Evolutionary conservation across 2,329 filamentous ascomycete species (phyloP).

Genomic region (Aspergillus udagawae): DNA sequence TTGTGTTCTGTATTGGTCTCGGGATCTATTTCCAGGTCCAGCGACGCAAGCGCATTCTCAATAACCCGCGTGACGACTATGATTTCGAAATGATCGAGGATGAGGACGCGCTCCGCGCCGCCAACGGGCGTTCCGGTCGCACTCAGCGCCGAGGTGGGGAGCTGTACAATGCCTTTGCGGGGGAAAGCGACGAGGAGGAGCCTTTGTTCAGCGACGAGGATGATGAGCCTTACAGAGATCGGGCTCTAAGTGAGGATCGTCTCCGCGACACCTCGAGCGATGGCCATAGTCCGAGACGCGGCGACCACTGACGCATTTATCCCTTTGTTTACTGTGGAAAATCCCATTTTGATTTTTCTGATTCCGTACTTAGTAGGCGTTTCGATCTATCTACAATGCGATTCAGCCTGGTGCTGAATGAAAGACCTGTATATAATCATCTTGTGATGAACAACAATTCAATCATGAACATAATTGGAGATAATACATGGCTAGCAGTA

Average conservation of each 20-base stretch:
- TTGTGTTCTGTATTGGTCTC: slow-evolving; percentile 75
- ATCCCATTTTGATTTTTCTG: slow-evolving; percentile 6
- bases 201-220: slow-evolving; percentile 46
- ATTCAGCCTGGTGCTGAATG: slow-evolving; percentile 1
- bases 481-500: background rate
- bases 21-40: slow-evolving; percentile 79
- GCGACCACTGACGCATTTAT: slow-evolving; percentile 1
- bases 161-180: slow-evolving; percentile 95
- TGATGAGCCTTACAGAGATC: slow-evolving; percentile 34
- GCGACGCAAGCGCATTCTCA: slow-evolving; percentile 69
- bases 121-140: slow-evolving; percentile 47
- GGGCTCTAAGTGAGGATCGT: slow-evolving; percentile 20
- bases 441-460: background rate
- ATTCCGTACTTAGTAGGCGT: slow-evolving; percentile 11
- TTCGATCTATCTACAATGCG: slow-evolving; percentile 9
- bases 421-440: slow-evolving; percentile 5
- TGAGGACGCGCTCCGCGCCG: slow-evolving; percentile 56
- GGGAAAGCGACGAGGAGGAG: slow-evolving; percentile 79
- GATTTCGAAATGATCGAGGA: slow-evolving; percentile 92
- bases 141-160: slow-evolving; percentile 69
- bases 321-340: slow-evolving; percentile 7
- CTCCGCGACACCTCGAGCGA: slow-evolving; percentile 10
- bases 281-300: slow-evolving; percentile 12
- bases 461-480: background rate
- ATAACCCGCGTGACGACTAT: slow-evolving; percentile 74